Conservation (phyloP, 495 filamentous ascomycete species). For the Trichocladium uniseriatum region DNA sequence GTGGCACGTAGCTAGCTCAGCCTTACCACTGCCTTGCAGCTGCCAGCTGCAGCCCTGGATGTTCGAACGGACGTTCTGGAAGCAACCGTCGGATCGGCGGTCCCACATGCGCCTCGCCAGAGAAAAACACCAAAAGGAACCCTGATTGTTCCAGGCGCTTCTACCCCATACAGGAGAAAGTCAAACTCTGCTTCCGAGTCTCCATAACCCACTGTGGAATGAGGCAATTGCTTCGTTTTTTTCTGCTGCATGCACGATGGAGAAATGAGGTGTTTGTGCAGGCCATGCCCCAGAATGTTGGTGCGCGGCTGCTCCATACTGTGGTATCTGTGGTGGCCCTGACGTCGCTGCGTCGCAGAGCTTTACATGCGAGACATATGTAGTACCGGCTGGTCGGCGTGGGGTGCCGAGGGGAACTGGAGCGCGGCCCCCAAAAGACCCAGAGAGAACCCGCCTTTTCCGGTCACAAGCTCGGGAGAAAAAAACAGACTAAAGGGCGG, state of each 20-base stretch:
- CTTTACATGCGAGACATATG: background rate
- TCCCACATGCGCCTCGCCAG: background rate
- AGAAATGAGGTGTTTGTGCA: background rate
- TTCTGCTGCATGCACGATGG: background rate
- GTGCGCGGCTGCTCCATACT: background rate
- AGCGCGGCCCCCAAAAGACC: background rate
- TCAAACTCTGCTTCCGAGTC: background rate
- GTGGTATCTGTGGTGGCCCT: background rate
- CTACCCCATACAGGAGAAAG: too few species aligned
- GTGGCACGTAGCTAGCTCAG: constrained; percentile 18
- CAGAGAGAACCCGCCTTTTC: background rate
- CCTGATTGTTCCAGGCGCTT: too few species aligned
- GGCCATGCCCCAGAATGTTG: constrained; percentile 1
- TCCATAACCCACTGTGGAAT: background rate
- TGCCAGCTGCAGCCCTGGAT: constrained; percentile 13
- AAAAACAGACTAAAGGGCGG: background rate
- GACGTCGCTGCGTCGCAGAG: background rate
- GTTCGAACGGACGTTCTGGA: constrained; percentile 20
- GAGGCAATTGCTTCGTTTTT: constrained; percentile 3
- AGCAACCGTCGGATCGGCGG: background rate
- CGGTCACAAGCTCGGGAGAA: background rate
- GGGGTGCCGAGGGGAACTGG: background rate
- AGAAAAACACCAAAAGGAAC: too few species aligned
- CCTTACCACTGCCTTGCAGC: constrained; percentile 23
- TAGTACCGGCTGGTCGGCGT: background rate